Base-by-base conservation (phyloP, 768 basidiomycete species). In the Mycena galopus region DNA sequence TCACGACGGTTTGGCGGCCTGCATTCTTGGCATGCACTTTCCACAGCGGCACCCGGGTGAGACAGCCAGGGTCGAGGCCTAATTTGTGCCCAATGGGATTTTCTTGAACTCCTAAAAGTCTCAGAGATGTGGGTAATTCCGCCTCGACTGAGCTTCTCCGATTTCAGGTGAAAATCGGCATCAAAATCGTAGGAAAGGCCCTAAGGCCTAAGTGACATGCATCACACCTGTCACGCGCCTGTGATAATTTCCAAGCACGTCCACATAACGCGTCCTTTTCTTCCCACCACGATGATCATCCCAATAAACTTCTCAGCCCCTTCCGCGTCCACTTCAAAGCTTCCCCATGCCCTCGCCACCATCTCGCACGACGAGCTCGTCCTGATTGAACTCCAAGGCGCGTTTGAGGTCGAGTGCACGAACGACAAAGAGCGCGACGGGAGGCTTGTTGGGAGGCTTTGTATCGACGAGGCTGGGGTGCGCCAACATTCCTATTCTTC, bases 341-440 rank as follows among this genome's bases (percentile, higher is more conserved):
- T 95, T 6, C 91, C 93, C 0, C 86, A 91, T 2, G 83, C 86
- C 0, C 85, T 97, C 17, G 92, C 91, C 2, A 87, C 88, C 67
- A 88, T 97, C 51, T 95, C 94, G 19, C 87, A 93, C 73, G 91
- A 92, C 51, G 94, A 96, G 78, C 79, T 96, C 17, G 90, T 96
- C 50, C 84, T 98, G 6, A 88, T 98, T 64, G 96, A 98, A 77
- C 85, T 98, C 6, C 97, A 98, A 81, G 96, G 96, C 61, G 85
- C 87, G 60, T 86, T 98, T 42, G 91, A 93, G 55, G 91, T 93
- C 35, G 93, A 94, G 66, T 89, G 82, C 53, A 79, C 78, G 11
- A 80, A 86, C 39, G 82, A 82, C 55, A 80, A 86, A 11, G 88
- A 91, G 74, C 88, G 87, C 42, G 87, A 91, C 30, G 93, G 92